phyloP scores from a whole-genome alignment of 495 filamentous ascomycete genomes.

The Penicillium psychrofluorescens region DNA sequence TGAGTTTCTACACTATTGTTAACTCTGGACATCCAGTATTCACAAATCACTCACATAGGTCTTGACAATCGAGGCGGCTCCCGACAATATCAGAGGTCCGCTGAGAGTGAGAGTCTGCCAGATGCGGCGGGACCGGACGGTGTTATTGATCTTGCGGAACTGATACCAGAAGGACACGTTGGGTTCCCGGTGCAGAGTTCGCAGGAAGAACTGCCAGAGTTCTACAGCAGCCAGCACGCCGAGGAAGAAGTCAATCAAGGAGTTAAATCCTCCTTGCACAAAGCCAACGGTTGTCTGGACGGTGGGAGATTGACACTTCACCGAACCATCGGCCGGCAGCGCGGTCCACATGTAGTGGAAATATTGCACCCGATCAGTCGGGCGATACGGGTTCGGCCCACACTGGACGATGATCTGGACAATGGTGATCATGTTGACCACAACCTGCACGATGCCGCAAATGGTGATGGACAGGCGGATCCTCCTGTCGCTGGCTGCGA shows the following conservation, averaged over 20 bases:
- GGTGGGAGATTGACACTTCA: slow-evolving; percentile 23
- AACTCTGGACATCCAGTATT: background rate
- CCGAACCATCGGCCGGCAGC: slow-evolving; percentile 24
- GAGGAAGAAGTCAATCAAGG: slow-evolving; percentile 25
- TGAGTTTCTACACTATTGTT: slow-evolving; percentile 16
- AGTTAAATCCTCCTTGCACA: slow-evolving; percentile 34
- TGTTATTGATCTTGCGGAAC: slow-evolving; percentile 22
- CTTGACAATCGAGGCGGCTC: slow-evolving; percentile 29
- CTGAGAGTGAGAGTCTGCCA: slow-evolving; percentile 30
- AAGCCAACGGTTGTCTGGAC: slow-evolving; percentile 30
- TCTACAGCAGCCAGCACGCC: slow-evolving; percentile 25
- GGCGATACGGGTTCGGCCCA: slow-evolving; percentile 25
- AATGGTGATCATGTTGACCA: slow-evolving; percentile 25
- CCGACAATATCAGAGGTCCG: slow-evolving; percentile 25
- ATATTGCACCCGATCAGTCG: slow-evolving; percentile 23
- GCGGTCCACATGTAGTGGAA: slow-evolving; percentile 38
- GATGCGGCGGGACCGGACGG: slow-evolving; percentile 23
- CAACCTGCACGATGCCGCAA: slow-evolving; percentile 26
- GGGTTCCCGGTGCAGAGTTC: slow-evolving; percentile 20
- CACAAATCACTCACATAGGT: slow-evolving; percentile 21
- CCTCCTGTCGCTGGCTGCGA: slow-evolving; percentile 21
- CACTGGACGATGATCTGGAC: slow-evolving; percentile 32
- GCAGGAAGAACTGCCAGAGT: slow-evolving; percentile 29
- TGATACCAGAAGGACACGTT: slow-evolving; percentile 21
- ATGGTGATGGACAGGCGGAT: slow-evolving; percentile 20